phyloP scores from a whole-genome alignment of 1,284 basidiomycete species.

The Naganishia sp. region DNA sequence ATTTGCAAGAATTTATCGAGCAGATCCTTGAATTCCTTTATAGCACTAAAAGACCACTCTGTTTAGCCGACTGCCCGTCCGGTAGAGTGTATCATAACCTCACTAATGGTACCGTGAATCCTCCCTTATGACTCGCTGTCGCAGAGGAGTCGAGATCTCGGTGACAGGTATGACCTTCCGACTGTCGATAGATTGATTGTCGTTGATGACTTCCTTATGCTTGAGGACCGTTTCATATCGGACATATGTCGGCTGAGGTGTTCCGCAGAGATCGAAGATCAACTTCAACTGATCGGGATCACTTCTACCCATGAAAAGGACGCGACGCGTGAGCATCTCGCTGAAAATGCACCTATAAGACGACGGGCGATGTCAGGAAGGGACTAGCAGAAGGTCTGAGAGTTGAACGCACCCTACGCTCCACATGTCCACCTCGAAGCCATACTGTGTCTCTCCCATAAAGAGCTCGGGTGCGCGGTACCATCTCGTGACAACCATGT shows the following conservation, averaged over 20 bases:
- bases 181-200: constrained; percentile 38
- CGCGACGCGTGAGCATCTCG: constrained; percentile 88
- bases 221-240: constrained; percentile 65
- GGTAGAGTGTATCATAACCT: not conserved
- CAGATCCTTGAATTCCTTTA: constrained; percentile 46
- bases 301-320: constrained; percentile 82
- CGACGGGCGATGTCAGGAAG: not conserved
- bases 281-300: constrained; percentile 88
- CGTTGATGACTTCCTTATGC: constrained; percentile 29
- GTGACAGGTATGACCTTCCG: constrained; percentile 42
- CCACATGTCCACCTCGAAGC: constrained; percentile 96
- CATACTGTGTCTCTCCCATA: constrained; percentile 84
- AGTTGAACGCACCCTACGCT: constrained; percentile 79
- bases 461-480: constrained; percentile 95
- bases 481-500: constrained; percentile 98
- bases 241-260: constrained; percentile 77
- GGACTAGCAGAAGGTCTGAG: constrained; percentile 10
- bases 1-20: constrained; percentile 57
- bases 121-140: constrained; percentile 42
- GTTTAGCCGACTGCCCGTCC: not conserved
- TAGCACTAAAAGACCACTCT: not conserved
- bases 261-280: constrained; percentile 87
- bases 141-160: constrained; percentile 38
- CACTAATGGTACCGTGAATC: constrained; percentile 32
- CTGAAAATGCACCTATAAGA: constrained; percentile 77